These are phyloP conservation scores for Rhodotorula sp. DNA, from an alignment of 1,284 basidiomycete genomes.

Conservation along the genomic window DNA sequence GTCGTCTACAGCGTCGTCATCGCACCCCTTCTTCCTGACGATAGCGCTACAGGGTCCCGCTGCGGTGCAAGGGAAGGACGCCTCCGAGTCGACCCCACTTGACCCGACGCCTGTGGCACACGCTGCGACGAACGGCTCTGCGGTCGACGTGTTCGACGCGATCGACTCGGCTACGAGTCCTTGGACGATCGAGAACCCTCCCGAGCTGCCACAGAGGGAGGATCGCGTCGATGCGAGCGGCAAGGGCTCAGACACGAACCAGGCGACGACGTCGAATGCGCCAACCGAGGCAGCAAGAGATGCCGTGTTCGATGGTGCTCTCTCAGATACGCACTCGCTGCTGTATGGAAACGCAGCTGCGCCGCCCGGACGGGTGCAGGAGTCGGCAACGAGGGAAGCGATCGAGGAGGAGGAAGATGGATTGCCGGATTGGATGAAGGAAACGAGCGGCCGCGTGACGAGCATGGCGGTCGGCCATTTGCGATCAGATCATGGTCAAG, in stretches of 20 bases:
- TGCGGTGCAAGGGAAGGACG: not conserved
- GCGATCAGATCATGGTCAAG: not conserved
- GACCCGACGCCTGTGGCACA: not conserved
- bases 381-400: not conserved
- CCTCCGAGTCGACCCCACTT: conserved; percentile 5
- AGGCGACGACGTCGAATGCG: not conserved
- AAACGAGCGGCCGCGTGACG: conserved; percentile 27
- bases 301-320: not conserved
- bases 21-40: conserved; percentile 13
- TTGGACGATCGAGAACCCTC: not conserved
- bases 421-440: conserved; percentile 28
- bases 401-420: not conserved
- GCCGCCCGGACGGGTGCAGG: not conserved
- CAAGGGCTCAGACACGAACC: not conserved
- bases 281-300: not conserved
- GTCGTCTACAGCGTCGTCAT: conserved; percentile 10
- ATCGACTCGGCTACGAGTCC: not conserved
- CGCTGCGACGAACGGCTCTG: not conserved
- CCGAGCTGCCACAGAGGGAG: not conserved
- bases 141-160: conserved; percentile 11
- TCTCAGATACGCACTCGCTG: conserved; percentile 2
- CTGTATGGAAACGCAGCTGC: conserved; percentile 4
- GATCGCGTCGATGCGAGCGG: not conserved
- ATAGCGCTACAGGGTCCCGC: conserved; percentile 14
- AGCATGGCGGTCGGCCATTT: conserved; percentile 3